Evolutionary conservation across 2,329 filamentous ascomycete genomes (phyloP).

Genomic region (Fusarium sp.): DNA sequence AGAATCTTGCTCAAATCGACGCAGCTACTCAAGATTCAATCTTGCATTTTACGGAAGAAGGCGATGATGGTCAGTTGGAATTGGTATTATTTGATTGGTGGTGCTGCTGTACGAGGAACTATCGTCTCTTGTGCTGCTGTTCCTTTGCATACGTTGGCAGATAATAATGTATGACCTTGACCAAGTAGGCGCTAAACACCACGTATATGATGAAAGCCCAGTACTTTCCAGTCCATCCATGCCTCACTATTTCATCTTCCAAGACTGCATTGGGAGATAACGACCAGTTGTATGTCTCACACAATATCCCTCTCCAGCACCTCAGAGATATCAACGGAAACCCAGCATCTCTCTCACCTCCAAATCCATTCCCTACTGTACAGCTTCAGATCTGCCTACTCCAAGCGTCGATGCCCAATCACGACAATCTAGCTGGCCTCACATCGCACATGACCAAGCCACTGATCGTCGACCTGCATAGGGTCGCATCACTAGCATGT

Average conservation of each 20-base stretch:
- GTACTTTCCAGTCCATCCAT: too few species aligned
- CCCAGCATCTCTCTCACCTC: background rate
- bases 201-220: too few species aligned
- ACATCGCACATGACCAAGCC: conserved; percentile 29
- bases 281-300: background rate
- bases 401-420: conserved; percentile 2
- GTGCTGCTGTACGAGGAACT: background rate
- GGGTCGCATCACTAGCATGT: conserved; percentile 28
- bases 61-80: background rate
- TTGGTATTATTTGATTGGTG: background rate
- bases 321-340: background rate
- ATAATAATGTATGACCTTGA: too few species aligned
- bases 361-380: background rate
- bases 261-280: too few species aligned
- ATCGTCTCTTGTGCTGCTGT: too few species aligned
- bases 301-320: background rate
- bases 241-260: too few species aligned
- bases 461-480: conserved; percentile 33
- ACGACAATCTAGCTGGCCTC: conserved; percentile 6
- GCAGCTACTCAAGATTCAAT: conserved; percentile 10
- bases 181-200: too few species aligned
- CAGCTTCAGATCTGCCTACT: background rate
- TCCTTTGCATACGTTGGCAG: too few species aligned
- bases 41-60: background rate
- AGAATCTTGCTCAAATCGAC: conserved; percentile 41